Percentiles rank a stretch among this genome's conserved stretches.
Evolutionary conservation across 2,329 filamentous ascomycete species (phyloP).

Genomic region (Talaromyces amestolkiae): DNA sequence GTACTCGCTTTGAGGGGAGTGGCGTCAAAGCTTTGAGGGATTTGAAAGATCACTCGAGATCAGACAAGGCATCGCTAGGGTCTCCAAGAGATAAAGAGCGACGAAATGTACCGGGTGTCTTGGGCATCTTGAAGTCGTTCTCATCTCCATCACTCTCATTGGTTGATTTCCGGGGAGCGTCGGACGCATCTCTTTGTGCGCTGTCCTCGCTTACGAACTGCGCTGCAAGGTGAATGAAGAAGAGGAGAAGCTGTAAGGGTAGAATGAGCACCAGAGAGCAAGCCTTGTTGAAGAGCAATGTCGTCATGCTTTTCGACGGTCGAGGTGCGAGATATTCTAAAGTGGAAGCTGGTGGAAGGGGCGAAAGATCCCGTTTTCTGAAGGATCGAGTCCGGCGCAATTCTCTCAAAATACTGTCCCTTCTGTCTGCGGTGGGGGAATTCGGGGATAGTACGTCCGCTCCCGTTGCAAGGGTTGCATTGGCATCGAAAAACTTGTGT

Average conservation of each 20-base stretch:
- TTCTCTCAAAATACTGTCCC: background rate
- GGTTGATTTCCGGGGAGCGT: slow-evolving; percentile 11
- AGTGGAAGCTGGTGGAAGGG: slow-evolving; percentile 66
- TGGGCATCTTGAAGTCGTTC: slow-evolving; percentile 41
- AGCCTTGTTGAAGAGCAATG: slow-evolving; percentile 72
- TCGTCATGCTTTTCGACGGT: slow-evolving; percentile 53
- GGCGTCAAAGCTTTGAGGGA: too few relatives aligned
- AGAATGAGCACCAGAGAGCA: slow-evolving; percentile 74
- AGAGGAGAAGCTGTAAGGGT: slow-evolving; percentile 71
- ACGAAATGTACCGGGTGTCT: slow-evolving; percentile 28
- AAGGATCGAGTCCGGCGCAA: slow-evolving; percentile 30
- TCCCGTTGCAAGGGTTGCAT: background rate
- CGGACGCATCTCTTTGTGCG: slow-evolving; percentile 23
- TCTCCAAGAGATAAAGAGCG: slow-evolving; percentile 7
- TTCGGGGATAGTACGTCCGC: background rate
- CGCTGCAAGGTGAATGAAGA: slow-evolving; percentile 79
- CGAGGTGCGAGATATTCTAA: slow-evolving; percentile 52
- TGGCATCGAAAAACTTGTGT: background rate
- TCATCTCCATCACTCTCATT: slow-evolving; percentile 25
- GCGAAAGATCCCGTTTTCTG: slow-evolving; percentile 60
- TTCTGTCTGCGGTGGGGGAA: background rate
- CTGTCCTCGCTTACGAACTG: slow-evolving; percentile 57
- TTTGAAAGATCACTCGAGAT: slow-evolving; percentile 12
- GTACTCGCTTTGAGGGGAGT: background rate
- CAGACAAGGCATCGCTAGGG: slow-evolving; percentile 6